These are phyloP conservation scores for Globisporangium lucens DNA, from an alignment of 352 stramenopile genomes.

Conservation along the genomic window DNA sequence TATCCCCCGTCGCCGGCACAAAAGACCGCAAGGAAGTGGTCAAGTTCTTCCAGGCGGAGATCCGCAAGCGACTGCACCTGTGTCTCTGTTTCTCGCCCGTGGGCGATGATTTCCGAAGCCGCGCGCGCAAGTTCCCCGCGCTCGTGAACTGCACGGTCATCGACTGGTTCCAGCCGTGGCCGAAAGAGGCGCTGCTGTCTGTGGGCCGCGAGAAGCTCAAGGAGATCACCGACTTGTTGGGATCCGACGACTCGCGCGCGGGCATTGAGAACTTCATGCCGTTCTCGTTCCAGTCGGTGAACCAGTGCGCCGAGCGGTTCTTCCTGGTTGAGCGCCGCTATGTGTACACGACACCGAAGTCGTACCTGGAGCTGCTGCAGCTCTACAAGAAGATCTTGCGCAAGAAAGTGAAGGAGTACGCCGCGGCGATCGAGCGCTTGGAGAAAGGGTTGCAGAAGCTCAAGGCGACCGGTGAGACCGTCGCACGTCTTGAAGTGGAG, in stretches of 20 bases:
- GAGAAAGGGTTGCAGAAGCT: conserved; percentile 93
- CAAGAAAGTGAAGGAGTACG: conserved; percentile 90
- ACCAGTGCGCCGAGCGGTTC: conserved; percentile 90
- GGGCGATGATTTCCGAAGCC: conserved; percentile 93
- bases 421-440: conserved; percentile 86
- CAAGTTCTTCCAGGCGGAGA: conserved; percentile 94
- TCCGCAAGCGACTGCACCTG: conserved; percentile 94
- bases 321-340: conserved; percentile 87
- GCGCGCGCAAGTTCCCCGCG: conserved; percentile 93
- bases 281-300: conserved; percentile 94
- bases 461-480: conserved; percentile 91
- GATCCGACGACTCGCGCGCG: conserved; percentile 64
- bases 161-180: conserved; percentile 94
- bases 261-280: conserved; percentile 96
- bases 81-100: conserved; percentile 95
- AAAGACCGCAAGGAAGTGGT: conserved; percentile 92
- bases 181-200: conserved; percentile 90
- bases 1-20: conserved; percentile 62
- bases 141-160: conserved; percentile 96
- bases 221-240: conserved; percentile 81
- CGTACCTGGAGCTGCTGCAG: conserved; percentile 93
- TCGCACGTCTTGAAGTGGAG: conserved; percentile 91
- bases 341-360: conserved; percentile 96
- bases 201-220: conserved; percentile 89
- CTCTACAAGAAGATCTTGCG: conserved; percentile 93